phyloP scores from a whole-genome alignment of 179 eudicot genomes.

The Amaranthus tricolor region DNA sequence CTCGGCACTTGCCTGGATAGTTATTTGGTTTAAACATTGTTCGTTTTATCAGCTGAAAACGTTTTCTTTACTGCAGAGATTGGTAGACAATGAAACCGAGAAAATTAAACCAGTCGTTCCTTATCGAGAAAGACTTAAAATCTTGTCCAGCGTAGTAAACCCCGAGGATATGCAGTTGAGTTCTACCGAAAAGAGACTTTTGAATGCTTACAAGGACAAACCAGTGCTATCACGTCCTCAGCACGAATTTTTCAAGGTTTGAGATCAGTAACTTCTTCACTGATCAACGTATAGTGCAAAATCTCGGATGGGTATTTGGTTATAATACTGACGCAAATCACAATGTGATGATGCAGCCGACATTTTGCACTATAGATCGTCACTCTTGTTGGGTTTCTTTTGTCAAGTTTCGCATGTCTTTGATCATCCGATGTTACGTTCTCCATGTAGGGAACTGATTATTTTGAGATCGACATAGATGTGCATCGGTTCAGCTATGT shows the following conservation, averaged over 20 bases:
- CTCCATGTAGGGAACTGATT: slow-evolving; percentile 40
- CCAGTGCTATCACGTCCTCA: slow-evolving; percentile 51
- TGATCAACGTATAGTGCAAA: background rate
- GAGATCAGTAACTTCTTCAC: background rate
- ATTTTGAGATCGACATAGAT: slow-evolving; percentile 54
- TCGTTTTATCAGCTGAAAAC: slow-evolving; percentile 8
- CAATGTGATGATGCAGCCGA: too few species aligned
- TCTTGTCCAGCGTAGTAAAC: slow-evolving; percentile 39
- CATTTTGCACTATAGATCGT: too few species aligned
- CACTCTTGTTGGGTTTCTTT: too few species aligned
- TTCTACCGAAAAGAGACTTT: slow-evolving; percentile 49
- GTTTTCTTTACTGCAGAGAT: slow-evolving; percentile 26
- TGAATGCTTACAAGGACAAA: slow-evolving; percentile 49
- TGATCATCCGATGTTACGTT: too few species aligned
- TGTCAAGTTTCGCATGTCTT: too few species aligned
- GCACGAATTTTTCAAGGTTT: slow-evolving; percentile 48
- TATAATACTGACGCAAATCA: too few species aligned
- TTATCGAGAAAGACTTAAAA: slow-evolving; percentile 47
- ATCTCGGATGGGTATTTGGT: too few species aligned
- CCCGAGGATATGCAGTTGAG: slow-evolving; percentile 49
- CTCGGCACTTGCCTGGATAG: background rate
- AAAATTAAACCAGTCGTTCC: slow-evolving; percentile 35
- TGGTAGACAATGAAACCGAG: slow-evolving; percentile 42
- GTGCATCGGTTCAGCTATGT: slow-evolving; percentile 54
- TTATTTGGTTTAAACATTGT: background rate